phyloP scores from a whole-genome alignment of 1,139 yeast species.

The Suhomyces guaymorum region DNA sequence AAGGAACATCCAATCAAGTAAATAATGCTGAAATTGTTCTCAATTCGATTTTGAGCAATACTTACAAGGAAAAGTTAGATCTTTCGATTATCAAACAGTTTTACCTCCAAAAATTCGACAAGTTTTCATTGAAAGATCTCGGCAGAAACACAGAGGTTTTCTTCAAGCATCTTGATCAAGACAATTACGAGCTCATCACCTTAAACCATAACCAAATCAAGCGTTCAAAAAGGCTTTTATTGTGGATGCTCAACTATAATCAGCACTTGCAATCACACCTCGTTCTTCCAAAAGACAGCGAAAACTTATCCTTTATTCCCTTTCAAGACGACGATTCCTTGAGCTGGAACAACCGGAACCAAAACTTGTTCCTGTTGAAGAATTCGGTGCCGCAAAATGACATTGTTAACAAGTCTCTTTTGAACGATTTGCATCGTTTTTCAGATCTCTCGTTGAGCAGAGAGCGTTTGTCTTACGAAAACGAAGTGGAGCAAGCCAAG shows the following conservation, averaged over 20 bases:
- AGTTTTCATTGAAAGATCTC: conserved; percentile 29
- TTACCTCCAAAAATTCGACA: conserved; percentile 26
- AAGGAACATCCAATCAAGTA: conserved; percentile 38
- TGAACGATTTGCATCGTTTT: conserved; percentile 24
- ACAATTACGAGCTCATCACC: conserved; percentile 33
- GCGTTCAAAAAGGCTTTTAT: conserved; percentile 38
- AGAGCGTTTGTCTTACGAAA: conserved; percentile 18
- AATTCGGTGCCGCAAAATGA: conserved; percentile 2
- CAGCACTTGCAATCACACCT: conserved; percentile 28
- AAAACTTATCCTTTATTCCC: conserved; percentile 23
- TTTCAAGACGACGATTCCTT: conserved; percentile 35
- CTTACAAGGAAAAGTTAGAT: conserved; percentile 36
- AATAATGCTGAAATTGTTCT: conserved; percentile 37
- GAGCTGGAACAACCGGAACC: conserved; percentile 35
- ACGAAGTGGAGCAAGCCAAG: conserved; percentile 21
- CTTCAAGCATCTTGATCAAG: conserved; percentile 28
- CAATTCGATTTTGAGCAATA: conserved; percentile 35
- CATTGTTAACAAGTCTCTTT: conserved; percentile 14
- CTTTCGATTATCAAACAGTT: conserved; percentile 26
- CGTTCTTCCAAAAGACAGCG: conserved; percentile 18
- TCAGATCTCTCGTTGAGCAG: conserved; percentile 21
- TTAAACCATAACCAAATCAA: conserved; percentile 29
- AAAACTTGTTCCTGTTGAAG: conserved; percentile 24
- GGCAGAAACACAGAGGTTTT: conserved; percentile 38
- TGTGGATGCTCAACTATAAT: conserved; percentile 42